A percentile compares a stretch with the other conserved stretches of the same genome.
These are phyloP conservation scores for Lactarius vividus DNA, from an alignment of 768 basidiomycete species.

Conservation along the genomic window DNA sequence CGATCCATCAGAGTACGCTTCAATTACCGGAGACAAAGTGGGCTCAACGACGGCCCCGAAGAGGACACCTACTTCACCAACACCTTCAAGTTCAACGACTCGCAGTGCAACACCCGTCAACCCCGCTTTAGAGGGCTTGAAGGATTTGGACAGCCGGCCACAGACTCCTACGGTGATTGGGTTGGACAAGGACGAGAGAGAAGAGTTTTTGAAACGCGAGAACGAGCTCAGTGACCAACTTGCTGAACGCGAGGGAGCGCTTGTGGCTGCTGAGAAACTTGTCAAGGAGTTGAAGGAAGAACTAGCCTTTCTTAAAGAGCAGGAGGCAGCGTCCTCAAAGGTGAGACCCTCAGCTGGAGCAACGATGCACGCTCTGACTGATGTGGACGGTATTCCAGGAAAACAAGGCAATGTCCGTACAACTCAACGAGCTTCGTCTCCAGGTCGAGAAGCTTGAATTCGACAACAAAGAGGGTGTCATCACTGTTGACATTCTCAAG, in stretches of 20 bases:
- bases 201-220: slow-evolving; percentile 94
- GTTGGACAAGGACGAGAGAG: slow-evolving; percentile 93
- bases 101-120: slow-evolving; percentile 75
- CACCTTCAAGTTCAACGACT: slow-evolving; percentile 62
- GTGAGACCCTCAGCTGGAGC: slow-evolving; percentile 39
- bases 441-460: slow-evolving; percentile 91
- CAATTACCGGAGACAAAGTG: slow-evolving; percentile 55
- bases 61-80: slow-evolving; percentile 53
- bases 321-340: slow-evolving; percentile 75
- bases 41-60: slow-evolving; percentile 44
- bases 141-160: slow-evolving; percentile 80
- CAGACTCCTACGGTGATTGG: slow-evolving; percentile 88
- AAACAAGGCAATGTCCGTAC: slow-evolving; percentile 90
- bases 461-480: slow-evolving; percentile 91
- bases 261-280: slow-evolving; percentile 78
- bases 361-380: slow-evolving; percentile 1
- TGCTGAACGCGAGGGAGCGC: slow-evolving; percentile 84
- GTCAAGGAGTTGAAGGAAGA: slow-evolving; percentile 89
- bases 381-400: slow-evolving; percentile 49
- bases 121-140: slow-evolving; percentile 67
- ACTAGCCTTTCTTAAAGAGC: slow-evolving; percentile 85
- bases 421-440: slow-evolving; percentile 88
- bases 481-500: slow-evolving; percentile 91
- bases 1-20: slow-evolving; percentile 78
- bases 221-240: slow-evolving; percentile 94